Evolutionary conservation across 768 basidiomycete genomes (phyloP).

Genomic region (Neoboletus magnificus): DNA sequence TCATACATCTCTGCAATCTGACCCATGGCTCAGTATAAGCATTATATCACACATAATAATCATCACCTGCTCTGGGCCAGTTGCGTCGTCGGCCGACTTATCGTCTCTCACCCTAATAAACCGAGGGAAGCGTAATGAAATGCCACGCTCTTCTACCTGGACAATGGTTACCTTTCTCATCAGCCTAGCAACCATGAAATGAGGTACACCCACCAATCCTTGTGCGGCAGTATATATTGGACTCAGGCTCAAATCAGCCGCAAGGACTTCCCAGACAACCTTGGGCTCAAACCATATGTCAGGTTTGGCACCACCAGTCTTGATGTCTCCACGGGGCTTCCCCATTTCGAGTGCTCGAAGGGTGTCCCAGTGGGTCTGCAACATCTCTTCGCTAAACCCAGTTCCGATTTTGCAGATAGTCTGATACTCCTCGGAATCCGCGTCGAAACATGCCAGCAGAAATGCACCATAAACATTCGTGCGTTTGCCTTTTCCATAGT

Average conservation of each 20-base stretch:
- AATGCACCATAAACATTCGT: constrained; percentile 98
- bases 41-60: neutral
- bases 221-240: constrained; percentile 95
- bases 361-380: constrained; percentile 76
- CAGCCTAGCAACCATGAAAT: neutral
- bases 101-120: constrained; percentile 93
- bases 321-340: constrained; percentile 77
- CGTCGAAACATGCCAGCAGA: constrained; percentile 94
- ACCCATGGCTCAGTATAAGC: constrained; percentile 1
- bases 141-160: constrained; percentile 84
- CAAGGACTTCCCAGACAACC: constrained; percentile 97
- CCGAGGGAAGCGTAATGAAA: constrained; percentile 94
- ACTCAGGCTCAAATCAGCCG: constrained; percentile 94
- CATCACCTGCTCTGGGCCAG: constrained; percentile 84
- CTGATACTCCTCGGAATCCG: constrained; percentile 91
- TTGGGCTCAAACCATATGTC: constrained; percentile 98
- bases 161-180: neutral
- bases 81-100: constrained; percentile 89
- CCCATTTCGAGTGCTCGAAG: constrained; percentile 74
- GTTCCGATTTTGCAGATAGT: constrained; percentile 99
- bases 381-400: constrained; percentile 90
- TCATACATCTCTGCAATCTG: constrained; percentile 95
- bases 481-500: constrained; percentile 97
- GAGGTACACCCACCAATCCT: constrained; percentile 60
- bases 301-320: constrained; percentile 89